These are phyloP conservation scores for Euphorbia pulcherrima DNA, from an alignment of 345 rosid genomes.

Conservation along the genomic window DNA sequence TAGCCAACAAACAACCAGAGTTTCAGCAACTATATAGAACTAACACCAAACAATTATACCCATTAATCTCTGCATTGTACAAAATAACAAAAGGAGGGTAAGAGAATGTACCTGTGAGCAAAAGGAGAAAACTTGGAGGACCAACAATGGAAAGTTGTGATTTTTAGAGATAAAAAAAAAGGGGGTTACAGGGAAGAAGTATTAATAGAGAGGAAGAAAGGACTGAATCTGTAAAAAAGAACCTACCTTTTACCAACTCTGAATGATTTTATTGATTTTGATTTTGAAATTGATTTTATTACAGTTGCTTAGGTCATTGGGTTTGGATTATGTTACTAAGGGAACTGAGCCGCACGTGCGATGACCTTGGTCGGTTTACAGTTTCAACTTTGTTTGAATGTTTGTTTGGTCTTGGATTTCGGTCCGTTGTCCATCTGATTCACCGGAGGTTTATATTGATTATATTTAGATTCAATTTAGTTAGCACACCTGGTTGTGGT, in stretches of 20 bases:
- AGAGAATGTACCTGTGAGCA: slow-evolving; percentile 9
- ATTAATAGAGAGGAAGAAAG: not conserved
- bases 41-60: slow-evolving; percentile 17
- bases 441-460: too few species aligned
- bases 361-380: slow-evolving; percentile 10
- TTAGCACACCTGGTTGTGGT: too few species aligned
- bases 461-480: too few species aligned
- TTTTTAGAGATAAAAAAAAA: not conserved
- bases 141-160: slow-evolving; percentile 12
- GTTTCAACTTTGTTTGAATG: not conserved
- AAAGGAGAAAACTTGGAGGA: slow-evolving; percentile 12
- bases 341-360: slow-evolving; percentile 13
- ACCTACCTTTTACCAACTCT: slow-evolving; percentile 11
- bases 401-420: not conserved
- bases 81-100: not conserved
- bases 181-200: not conserved
- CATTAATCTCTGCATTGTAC: too few species aligned
- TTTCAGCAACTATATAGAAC: slow-evolving; percentile 39
- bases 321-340: not conserved
- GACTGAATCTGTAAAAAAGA: slow-evolving; percentile 4
- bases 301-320: too few species aligned
- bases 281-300: not conserved
- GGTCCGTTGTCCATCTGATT: too few species aligned
- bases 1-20: not conserved
- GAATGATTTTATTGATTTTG: too few species aligned